phyloP scores from a whole-genome alignment of 306 rosid species.

The Vigna hirtella region DNA sequence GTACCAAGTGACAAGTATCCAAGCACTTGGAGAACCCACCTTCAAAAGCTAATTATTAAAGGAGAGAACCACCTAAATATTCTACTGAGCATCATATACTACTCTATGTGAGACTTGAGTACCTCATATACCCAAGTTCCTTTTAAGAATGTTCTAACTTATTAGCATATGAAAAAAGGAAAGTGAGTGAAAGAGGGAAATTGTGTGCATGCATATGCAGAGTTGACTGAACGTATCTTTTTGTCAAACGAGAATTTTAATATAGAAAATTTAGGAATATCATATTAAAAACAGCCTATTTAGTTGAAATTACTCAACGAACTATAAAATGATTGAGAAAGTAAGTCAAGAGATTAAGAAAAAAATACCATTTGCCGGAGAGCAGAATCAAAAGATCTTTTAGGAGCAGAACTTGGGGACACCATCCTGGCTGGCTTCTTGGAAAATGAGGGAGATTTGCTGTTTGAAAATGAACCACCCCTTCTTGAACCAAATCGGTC shows the following conservation, averaged over 20 bases:
- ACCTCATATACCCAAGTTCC: too few relatives aligned
- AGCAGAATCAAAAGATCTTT: slow-evolving; percentile 79
- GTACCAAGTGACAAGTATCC: too few relatives aligned
- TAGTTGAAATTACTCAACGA: not conserved
- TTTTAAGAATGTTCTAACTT: not conserved
- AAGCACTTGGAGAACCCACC: too few relatives aligned
- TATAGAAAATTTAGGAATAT: not conserved
- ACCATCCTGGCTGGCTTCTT: slow-evolving; percentile 61
- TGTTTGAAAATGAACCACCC: slow-evolving; percentile 57
- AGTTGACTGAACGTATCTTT: not conserved
- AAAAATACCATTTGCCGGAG: slow-evolving; percentile 75
- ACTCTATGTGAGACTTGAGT: too few relatives aligned
- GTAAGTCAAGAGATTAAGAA: slow-evolving; percentile 17
- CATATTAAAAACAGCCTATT: not conserved
- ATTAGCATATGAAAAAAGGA: not conserved
- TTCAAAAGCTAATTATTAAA: too few relatives aligned
- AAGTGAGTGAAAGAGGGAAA: slow-evolving; percentile 13
- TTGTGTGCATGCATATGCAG: not conserved
- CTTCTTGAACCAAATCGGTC: slow-evolving; percentile 63
- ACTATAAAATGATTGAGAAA: not conserved
- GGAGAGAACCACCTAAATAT: too few relatives aligned
- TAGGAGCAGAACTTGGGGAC: slow-evolving; percentile 76
- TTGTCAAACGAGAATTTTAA: not conserved
- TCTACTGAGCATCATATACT: too few relatives aligned
- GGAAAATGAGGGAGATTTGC: slow-evolving; percentile 58